phyloP scores from a whole-genome alignment of 2,329 filamentous ascomycete species.

The Septoria linicola region DNA sequence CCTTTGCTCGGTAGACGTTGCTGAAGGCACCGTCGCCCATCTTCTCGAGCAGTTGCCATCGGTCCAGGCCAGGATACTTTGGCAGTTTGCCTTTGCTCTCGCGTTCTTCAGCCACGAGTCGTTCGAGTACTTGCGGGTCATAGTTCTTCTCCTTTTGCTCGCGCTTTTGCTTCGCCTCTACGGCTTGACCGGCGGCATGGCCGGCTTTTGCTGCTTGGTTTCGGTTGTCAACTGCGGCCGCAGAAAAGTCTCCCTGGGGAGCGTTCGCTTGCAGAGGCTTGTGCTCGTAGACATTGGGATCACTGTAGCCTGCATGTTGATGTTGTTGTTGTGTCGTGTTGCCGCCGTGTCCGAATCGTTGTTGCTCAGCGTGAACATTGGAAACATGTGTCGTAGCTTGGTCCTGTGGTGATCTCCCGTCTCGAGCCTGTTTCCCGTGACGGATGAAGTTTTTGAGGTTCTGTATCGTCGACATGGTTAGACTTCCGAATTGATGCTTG shows the following conservation, averaged over 20 bases:
- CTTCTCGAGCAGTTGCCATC: constrained; percentile 87
- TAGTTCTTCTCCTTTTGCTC: constrained; percentile 48
- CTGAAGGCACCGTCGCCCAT: constrained; percentile 99
- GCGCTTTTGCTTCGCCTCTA: constrained; percentile 61
- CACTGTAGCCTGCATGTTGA: constrained; percentile 53
- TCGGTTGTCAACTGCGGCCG: constrained; percentile 59
- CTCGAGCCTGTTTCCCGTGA: constrained; percentile 91
- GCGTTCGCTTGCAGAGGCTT: constrained; percentile 52
- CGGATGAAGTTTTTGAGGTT: constrained; percentile 98
- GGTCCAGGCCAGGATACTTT: constrained; percentile 76
- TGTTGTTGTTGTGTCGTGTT: constrained; percentile 33
- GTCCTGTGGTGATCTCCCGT: constrained; percentile 57
- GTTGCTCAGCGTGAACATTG: constrained; percentile 63
- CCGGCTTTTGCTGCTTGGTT: constrained; percentile 69
- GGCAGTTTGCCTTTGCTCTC: constrained; percentile 83
- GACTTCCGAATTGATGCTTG: constrained; percentile 2
- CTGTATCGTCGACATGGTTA: constrained; percentile 72
- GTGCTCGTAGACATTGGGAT: constrained; percentile 61
- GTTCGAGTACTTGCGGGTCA: constrained; percentile 70
- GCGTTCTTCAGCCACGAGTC: constrained; percentile 88
- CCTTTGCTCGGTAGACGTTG: constrained; percentile 90
- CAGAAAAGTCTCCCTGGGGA: constrained; percentile 60
- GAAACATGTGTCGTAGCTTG: constrained; percentile 64
- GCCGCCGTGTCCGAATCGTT: constrained; percentile 53
- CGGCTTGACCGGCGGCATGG: constrained; percentile 62